Percentiles rank a stretch among this genome's conserved stretches.
phyloP scores from a whole-genome alignment of 2,329 filamentous ascomycete genomes.

The Arthrobotrys iridis region DNA sequence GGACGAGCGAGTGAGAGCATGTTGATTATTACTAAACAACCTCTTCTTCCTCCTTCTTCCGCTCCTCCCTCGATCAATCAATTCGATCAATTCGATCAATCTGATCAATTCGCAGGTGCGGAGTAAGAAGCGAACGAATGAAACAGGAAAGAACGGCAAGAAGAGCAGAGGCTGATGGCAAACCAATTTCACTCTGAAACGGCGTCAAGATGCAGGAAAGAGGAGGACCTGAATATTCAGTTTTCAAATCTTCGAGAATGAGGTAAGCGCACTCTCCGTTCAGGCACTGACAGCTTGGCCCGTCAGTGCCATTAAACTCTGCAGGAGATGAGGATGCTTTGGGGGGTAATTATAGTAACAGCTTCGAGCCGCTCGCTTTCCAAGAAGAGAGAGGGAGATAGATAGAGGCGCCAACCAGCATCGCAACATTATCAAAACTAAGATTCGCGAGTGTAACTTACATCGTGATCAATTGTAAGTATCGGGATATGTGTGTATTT shows the following conservation, averaged over 20 bases:
- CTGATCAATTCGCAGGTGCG: no score
- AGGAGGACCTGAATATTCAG: neutral
- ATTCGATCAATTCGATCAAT: no score
- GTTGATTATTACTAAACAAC: no score
- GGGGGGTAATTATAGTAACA: conserved; percentile 8
- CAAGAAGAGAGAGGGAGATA: no score
- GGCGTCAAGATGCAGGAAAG: conserved; percentile 11
- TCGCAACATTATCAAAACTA: neutral
- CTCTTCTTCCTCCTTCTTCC: no score
- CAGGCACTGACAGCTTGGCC: neutral
- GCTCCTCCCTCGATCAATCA: no score
- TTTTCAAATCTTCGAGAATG: neutral
- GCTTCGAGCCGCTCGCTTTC: neutral
- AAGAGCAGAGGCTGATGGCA: no score
- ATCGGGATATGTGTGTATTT: no score
- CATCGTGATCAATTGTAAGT: neutral
- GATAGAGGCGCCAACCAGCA: conserved; percentile 11
- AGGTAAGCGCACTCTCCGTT: neutral
- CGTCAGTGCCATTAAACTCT: neutral
- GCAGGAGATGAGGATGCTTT: neutral
- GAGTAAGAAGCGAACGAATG: no score
- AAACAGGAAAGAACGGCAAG: neutral
- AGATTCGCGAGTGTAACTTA: neutral
- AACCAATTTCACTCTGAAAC: conserved; percentile 7
- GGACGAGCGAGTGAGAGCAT: no score